Evolutionary conservation across 2,329 filamentous ascomycete species (phyloP).

Genomic region (Xylariaceae sp.): DNA sequence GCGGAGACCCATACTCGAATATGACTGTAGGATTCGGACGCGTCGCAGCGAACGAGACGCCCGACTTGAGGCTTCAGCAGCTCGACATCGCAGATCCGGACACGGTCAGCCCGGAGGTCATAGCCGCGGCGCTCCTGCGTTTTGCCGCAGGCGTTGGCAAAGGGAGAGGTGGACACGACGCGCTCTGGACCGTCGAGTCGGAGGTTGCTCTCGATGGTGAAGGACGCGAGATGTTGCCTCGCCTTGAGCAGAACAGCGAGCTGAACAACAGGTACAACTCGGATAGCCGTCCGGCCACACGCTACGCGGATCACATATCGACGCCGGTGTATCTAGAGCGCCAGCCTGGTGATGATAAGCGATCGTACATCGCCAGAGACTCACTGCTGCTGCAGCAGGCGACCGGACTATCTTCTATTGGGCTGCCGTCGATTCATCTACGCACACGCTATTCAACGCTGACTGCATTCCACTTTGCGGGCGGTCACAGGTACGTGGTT

Average conservation of each 20-base stretch:
- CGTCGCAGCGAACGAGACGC: conserved; percentile 2
- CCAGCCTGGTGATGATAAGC: too few species aligned
- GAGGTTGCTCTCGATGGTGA: conserved; percentile 1
- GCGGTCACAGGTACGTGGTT: too few species aligned
- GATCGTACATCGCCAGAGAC: too few species aligned
- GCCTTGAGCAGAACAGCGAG: neutral
- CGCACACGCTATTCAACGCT: too few species aligned
- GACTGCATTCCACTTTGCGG: too few species aligned
- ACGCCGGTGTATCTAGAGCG: too few species aligned
- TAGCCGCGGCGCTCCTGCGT: conserved; percentile 9
- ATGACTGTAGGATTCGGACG: conserved; percentile 14
- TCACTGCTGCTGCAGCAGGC: too few species aligned
- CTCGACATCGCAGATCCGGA: conserved; percentile 3
- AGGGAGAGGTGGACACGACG: neutral
- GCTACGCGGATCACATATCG: too few species aligned
- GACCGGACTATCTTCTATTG: too few species aligned
- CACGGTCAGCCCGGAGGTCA: neutral
- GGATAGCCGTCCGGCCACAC: neutral
- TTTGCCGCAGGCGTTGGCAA: conserved; percentile 3
- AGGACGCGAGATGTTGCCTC: conserved; percentile 1
- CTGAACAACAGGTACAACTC: conserved; percentile 10
- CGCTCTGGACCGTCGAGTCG: conserved; percentile 4
- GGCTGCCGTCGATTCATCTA: too few species aligned
- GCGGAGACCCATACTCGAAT: conserved; percentile 4
- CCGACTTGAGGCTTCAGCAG: neutral